These are phyloP conservation scores for Trapa incisa DNA, from an alignment of 345 rosid species.

Conservation along the genomic window DNA sequence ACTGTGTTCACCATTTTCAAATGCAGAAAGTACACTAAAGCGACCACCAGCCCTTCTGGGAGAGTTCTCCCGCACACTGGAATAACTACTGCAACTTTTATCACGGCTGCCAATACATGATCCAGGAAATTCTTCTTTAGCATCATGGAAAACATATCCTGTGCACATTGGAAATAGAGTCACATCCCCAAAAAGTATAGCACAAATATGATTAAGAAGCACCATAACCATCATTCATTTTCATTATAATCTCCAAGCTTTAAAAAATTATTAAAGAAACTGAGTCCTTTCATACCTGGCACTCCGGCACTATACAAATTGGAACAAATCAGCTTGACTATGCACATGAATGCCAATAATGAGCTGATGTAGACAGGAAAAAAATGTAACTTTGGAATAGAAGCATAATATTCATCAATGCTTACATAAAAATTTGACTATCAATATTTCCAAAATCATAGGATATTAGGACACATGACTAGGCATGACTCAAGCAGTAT, in stretches of 20 bases:
- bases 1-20: neutral
- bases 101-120: slow-evolving; percentile 5
- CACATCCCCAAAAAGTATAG: neutral
- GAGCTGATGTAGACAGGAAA: neutral
- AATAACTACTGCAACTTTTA: slow-evolving; percentile 13
- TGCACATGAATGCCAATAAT: neutral
- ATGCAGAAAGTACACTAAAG: neutral
- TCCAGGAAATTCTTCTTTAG: slow-evolving; percentile 43
- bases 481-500: too few relatives aligned
- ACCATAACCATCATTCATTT: neutral
- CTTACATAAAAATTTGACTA: neutral
- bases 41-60: slow-evolving; percentile 2
- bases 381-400: neutral
- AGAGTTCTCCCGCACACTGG: neutral
- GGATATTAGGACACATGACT: neutral
- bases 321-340: neutral
- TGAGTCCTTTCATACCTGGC: neutral
- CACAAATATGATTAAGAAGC: neutral
- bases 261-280: neutral
- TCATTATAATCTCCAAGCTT: neutral
- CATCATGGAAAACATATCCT: slow-evolving; percentile 85
- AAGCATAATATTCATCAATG: neutral
- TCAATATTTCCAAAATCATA: neutral
- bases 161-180: slow-evolving; percentile 10
- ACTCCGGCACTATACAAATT: neutral